phyloP scores from a whole-genome alignment of 2,329 filamentous ascomycete genomes.

The Harringtonia lauricola region DNA sequence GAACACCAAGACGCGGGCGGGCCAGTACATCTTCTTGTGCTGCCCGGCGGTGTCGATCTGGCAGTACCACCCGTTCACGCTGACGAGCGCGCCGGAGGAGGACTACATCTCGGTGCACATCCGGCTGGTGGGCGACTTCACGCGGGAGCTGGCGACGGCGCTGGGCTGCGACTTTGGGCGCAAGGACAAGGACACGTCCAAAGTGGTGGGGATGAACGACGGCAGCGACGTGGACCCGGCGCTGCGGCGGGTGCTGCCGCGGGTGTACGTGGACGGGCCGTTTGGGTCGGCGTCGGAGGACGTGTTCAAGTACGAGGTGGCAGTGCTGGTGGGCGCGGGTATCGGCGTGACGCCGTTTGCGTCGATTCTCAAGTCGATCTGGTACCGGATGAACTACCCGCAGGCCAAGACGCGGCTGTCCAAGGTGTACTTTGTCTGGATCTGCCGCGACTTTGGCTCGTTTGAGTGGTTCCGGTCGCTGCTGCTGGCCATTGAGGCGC shows the following conservation, averaged over 20 bases:
- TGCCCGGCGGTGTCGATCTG: conserved; percentile 77
- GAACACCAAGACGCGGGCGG: conserved; percentile 67
- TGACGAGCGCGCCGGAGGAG: conserved; percentile 80
- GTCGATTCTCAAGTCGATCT: conserved; percentile 81
- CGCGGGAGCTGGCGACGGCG: conserved; percentile 53
- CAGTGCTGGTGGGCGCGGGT: conserved; percentile 69
- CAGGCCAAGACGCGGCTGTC: conserved; percentile 66
- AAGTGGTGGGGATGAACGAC: conserved; percentile 57
- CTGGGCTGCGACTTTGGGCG: conserved; percentile 67
- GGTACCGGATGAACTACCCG: conserved; percentile 86
- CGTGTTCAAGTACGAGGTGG: conserved; percentile 79
- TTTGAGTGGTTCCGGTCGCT: conserved; percentile 87
- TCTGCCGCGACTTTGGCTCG: conserved; percentile 76
- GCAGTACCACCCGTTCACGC: conserved; percentile 82
- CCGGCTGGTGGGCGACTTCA: conserved; percentile 75
- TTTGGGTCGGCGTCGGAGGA: conserved; percentile 82
- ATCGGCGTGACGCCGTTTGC: conserved; percentile 83
- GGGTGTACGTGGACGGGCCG: conserved; percentile 74
- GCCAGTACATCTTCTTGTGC: conserved; percentile 83
- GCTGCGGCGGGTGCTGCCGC: conserved; percentile 62
- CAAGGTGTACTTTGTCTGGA: conserved; percentile 92
- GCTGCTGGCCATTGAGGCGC: conserved; percentile 73
- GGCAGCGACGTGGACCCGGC: conserved; percentile 54
- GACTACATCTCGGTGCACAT: conserved; percentile 85
- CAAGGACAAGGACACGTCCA: conserved; percentile 42